Evolutionary conservation across 768 basidiomycete genomes (phyloP).

Genomic region (Coprinellus micaceus): DNA sequence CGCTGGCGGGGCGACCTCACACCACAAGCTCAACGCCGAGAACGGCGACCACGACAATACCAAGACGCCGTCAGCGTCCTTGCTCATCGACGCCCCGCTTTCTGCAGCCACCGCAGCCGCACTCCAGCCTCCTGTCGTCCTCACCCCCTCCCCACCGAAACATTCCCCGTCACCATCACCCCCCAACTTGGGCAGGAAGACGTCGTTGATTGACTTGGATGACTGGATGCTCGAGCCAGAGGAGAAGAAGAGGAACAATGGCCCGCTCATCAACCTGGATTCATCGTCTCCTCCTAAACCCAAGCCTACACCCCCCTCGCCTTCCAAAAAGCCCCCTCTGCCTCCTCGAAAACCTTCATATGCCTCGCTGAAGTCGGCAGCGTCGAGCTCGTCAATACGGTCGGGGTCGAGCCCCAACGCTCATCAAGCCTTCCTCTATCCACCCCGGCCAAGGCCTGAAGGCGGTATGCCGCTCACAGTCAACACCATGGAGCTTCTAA

Average conservation of each 20-base stretch:
- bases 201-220: conserved; percentile 66
- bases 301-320: conserved; percentile 51
- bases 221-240: conserved; percentile 74
- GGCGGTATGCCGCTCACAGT: conserved; percentile 41
- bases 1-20: conserved; percentile 23
- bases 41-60: not conserved
- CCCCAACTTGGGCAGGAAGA: conserved; percentile 45
- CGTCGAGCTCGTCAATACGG: conserved; percentile 31
- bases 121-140: conserved; percentile 37
- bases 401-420: conserved; percentile 12
- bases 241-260: conserved; percentile 5
- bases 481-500: conserved; percentile 1
- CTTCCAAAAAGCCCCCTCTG: conserved; percentile 64
- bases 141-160: conserved; percentile 19
- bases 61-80: conserved; percentile 13
- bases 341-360: conserved; percentile 65
- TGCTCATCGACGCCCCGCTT: conserved; percentile 44
- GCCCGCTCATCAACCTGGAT: conserved; percentile 56
- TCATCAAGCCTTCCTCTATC: conserved; percentile 24
- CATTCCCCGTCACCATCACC: conserved; percentile 50
- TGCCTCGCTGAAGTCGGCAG: conserved; percentile 39
- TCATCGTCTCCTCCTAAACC: conserved; percentile 37
- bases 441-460: conserved; percentile 44
- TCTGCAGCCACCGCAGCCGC: conserved; percentile 41
- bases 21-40: conserved; percentile 5